Conservation (phyloP, 106 monocot genomes). For the Vanilla planifolia region DNA sequence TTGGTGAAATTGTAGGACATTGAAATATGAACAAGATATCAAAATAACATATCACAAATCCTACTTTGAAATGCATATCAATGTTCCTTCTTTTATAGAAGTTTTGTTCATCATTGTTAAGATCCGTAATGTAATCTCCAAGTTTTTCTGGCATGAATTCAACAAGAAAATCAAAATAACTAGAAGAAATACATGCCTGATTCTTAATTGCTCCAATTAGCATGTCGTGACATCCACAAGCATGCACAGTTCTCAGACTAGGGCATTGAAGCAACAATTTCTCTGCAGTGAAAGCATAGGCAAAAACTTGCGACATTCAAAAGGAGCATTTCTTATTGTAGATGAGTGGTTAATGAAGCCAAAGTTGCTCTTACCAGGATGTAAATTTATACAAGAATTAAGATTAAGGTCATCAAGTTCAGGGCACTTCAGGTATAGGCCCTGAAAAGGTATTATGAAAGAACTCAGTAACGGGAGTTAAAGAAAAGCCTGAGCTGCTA, state of each 20-base stretch:
- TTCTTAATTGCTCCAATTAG: conserved; percentile 59
- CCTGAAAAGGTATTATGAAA: conserved; percentile 40
- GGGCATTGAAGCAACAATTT: conserved; percentile 76
- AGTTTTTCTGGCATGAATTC: too few species aligned
- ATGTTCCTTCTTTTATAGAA: too few species aligned
- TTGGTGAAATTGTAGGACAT: too few species aligned
- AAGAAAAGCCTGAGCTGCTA: not conserved
- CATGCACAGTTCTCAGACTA: conserved; percentile 61
- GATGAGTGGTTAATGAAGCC: too few species aligned
- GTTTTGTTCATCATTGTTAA: too few species aligned
- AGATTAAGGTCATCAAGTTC: conserved; percentile 83
- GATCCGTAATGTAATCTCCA: too few species aligned
- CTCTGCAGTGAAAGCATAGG: conserved; percentile 34
- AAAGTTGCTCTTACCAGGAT: conserved; percentile 72
- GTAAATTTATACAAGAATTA: conserved; percentile 78
- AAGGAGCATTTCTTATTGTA: too few species aligned
- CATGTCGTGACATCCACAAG: conserved; percentile 70
- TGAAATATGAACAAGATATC: too few species aligned
- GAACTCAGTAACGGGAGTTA: not conserved
- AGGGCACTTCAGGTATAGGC: conserved; percentile 76
- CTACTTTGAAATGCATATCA: too few species aligned
- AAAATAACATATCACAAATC: too few species aligned
- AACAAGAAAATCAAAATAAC: too few species aligned
- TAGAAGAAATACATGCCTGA: conserved; percentile 46
- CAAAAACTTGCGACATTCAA: too few species aligned